Base-by-base conservation (phyloP, 1,284 basidiomycete genomes). In the Marasmius tenuissimus region DNA sequence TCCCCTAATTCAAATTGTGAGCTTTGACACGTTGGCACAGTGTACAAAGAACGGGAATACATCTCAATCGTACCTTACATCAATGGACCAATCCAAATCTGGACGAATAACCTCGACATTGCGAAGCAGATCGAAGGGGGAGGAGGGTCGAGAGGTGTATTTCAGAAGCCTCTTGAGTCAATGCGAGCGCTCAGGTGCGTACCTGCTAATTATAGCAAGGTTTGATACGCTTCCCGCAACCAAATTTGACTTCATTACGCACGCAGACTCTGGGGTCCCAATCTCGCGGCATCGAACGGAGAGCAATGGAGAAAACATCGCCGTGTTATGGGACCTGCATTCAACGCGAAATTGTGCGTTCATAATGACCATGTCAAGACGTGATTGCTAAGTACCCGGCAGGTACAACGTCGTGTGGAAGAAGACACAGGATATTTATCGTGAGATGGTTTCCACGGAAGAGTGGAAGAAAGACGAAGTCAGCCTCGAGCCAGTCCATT, bases 251-350 rank as follows among this genome's bases (percentile, higher is more conserved):
- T 27, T 27, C 4, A 27, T 4, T 4, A 27, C 35, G 14, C 52
- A 47, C 40, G 40, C 2, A 61, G 81, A 1, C 57, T 75, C 3
- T 84, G 78, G 76, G 83, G 82, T 4, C 78, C 80, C 70, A 85
- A 79, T 63, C 69, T 84, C 6, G 63, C 77, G 14, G 71, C 77
- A 14, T 70, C 79, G 1, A 78, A 81, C n/a, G 76, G 77, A 1
- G 78, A 80, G 1, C 66, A 70, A 3, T 84, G 83, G 83, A 73
- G 80, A 40, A 83, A 76, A 58, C 80, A 85, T 65, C 71, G 83
- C 45, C 75, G 77, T 10, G 73, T 85, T 39, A 72, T 80, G 66
- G 80, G 77, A 6, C 83, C 82, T 56, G 80, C 82, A 1, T 85
- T 85, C 61, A 80, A 77, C 56, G 78, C 74, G 35, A 74, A 76